Conservation (phyloP, 164 flowering plant genomes). For the Nymphaea thermarum region DNA sequence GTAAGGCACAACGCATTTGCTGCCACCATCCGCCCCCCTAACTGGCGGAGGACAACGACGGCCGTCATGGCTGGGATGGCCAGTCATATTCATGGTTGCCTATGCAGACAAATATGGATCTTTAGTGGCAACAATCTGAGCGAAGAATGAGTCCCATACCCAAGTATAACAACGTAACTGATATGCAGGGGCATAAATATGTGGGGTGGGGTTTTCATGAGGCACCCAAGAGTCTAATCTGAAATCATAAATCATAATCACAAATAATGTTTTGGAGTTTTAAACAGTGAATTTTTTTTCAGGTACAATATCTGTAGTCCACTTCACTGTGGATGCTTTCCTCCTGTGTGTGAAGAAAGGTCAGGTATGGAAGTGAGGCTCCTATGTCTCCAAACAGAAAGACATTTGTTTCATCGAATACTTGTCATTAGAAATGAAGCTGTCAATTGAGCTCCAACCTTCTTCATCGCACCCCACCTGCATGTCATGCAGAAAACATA, state of each 20-base stretch:
- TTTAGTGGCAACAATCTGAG: constrained; percentile 72
- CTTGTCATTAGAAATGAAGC: constrained; percentile 47
- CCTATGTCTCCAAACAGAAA: constrained; percentile 98
- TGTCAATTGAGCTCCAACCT: constrained; percentile 77
- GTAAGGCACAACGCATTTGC: constrained; percentile 97
- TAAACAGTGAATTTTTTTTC: too few relatives aligned
- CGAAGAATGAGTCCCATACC: constrained; percentile 91
- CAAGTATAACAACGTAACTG: constrained; percentile 92
- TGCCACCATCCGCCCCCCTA: constrained; percentile 77
- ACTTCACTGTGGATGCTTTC: constrained; percentile 83
- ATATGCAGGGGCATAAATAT: constrained; percentile 94
- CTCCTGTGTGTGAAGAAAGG: constrained; percentile 75
- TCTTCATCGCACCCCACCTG: constrained; percentile 83
- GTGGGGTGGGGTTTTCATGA: too few relatives aligned
- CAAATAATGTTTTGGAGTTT: too few relatives aligned
- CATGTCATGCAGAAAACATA: background rate
- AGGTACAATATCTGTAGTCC: constrained; percentile 92
- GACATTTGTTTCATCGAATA: constrained; percentile 68
- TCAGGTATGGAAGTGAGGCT: constrained; percentile 60
- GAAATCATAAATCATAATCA: too few relatives aligned
- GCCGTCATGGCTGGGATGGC: constrained; percentile 91
- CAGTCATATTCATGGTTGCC: constrained; percentile 98
- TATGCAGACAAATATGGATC: constrained; percentile 87
- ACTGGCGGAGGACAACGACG: constrained; percentile 51
- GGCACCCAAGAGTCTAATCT: too few relatives aligned